Conservation (phyloP, 2,329 filamentous ascomycete species). For the Harringtonia aguacate region DNA sequence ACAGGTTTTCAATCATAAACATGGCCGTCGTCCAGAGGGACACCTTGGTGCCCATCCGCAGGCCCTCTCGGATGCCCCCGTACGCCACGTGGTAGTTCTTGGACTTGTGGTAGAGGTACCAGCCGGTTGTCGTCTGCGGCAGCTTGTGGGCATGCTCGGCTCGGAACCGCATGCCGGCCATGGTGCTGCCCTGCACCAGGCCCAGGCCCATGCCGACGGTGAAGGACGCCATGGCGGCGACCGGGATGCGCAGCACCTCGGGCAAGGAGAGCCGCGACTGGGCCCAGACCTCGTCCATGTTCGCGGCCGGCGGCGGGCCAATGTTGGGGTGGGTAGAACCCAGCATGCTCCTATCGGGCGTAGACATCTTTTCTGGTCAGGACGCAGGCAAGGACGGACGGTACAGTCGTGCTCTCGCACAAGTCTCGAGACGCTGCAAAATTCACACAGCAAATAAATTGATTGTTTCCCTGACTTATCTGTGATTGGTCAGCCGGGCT, state of each 20-base stretch:
- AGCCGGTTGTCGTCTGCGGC: conserved; percentile 70
- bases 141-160: conserved; percentile 95
- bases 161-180: conserved; percentile 72
- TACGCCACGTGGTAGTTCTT: conserved; percentile 86
- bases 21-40: conserved; percentile 66
- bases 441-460: too few relatives aligned
- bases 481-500: too few relatives aligned
- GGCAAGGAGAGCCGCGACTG: conserved; percentile 50
- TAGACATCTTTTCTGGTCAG: too few relatives aligned
- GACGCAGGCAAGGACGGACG: too few relatives aligned
- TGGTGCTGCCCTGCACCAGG: conserved; percentile 59
- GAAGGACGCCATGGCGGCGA: conserved; percentile 54
- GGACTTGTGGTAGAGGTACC: conserved; percentile 98
- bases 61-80: conserved; percentile 67
- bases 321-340: not conserved
- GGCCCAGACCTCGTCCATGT: conserved; percentile 18
- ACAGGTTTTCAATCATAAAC: conserved; percentile 72
- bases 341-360: too few relatives aligned
- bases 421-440: too few relatives aligned
- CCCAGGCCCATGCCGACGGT: conserved; percentile 61
- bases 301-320: not conserved
- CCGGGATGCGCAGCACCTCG: conserved; percentile 52
- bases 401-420: too few relatives aligned
- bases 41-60: conserved; percentile 62
- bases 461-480: too few relatives aligned